Evolutionary conservation across 2,329 filamentous ascomycete genomes (phyloP), one percentile per base, ranked within the genome.

Genomic region (Pseudocercospora ulei): DNA sequence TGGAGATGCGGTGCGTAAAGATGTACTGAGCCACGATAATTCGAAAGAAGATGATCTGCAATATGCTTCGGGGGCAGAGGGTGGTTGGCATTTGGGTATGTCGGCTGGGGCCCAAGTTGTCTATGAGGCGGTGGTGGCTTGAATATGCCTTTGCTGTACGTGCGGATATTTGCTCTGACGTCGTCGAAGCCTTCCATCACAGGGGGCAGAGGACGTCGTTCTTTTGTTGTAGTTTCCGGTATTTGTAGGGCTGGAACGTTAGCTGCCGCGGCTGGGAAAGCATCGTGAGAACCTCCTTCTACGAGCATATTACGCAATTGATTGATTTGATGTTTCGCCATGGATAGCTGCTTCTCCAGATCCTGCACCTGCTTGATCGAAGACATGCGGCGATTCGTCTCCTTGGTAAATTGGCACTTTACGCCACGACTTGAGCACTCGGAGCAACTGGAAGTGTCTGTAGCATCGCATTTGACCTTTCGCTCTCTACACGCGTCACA

Each of bases 301-400:
- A 65, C 54, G 27, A 84, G 64, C 54, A 78, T 74, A 18, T 79
- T 76, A 36, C 76, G 76, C 24, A 94, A 66, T 45, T 78, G 79
- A 39, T 69, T 72, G 55, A 94, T 87, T 60, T 94, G 82, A 41
- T 84, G 77, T 57, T 79, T 82, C 25, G 90, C 72, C 36, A 80
- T 73, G 30, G 81, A 75, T 55, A 95, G 75, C 62, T 95, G 87
- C 62, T 85, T 90, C 64, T 96, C 88, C 16, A 98, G 70, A 60
- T 98, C 90, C 63, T 96, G 90, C 7, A 96, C 83, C 68, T 95
- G 90, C 74, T 96, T 98, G 65, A 96, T 96, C 1, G 88, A 96
- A 11, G 90, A 96, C 90, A 98, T 98, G 46, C 90, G 78, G 43
- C 90, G 75, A 61, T 98, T 98, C 7, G 90, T 98, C 64, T 98